Evolutionary conservation across 2,329 filamentous ascomycete species (phyloP), one percentile per base, ranked within the genome.

Genomic region (Lachnellula cervina): DNA sequence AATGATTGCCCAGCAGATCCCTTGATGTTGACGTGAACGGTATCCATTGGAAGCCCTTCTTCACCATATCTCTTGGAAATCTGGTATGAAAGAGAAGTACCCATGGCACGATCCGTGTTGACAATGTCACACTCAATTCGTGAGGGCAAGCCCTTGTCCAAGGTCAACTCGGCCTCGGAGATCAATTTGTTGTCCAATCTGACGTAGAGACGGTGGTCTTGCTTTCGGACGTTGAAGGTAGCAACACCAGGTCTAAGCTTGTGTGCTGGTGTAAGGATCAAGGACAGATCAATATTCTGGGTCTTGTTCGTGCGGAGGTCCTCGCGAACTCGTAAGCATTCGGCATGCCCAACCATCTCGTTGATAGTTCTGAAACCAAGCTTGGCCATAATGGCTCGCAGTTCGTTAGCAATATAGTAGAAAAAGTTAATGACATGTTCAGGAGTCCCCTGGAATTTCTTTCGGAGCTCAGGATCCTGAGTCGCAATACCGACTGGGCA

Each of bases 141-240:
- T 59, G 90, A 94, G 14, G 93, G 93, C 16, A 97, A 78, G 34
- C 93, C 92, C 79, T 96, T 97, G 74, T 97, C 92, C 13, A 97
- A 81, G 40, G 93, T 95, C 65, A 96, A 79, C 74, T 97, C 93
- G 8, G 92, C 92, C 74, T 97, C 93, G 0, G 91, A 90, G 67
- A 97, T 96, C 54, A 97, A 82, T 79, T 97, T 97, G 78, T 97
- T 97, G 73, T 97, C 93, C 11, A 97, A 80, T 67, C 93, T 89
- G 60, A 92, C 86, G 72, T 97, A 92, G 19, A 97, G 86, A 69
- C 89, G 86, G 74, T 97, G 93, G 66, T 97, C 93, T 75, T 97
- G 93, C 80, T 96, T 97, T 74, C 93, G 89, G 56, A 97, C 92
- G 68, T 97, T 97, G 82, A 96, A 97, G 11, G 92, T 97, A 40